phyloP scores from a whole-genome alignment of 1,284 basidiomycete species.

The Boletus hoseneyae region DNA sequence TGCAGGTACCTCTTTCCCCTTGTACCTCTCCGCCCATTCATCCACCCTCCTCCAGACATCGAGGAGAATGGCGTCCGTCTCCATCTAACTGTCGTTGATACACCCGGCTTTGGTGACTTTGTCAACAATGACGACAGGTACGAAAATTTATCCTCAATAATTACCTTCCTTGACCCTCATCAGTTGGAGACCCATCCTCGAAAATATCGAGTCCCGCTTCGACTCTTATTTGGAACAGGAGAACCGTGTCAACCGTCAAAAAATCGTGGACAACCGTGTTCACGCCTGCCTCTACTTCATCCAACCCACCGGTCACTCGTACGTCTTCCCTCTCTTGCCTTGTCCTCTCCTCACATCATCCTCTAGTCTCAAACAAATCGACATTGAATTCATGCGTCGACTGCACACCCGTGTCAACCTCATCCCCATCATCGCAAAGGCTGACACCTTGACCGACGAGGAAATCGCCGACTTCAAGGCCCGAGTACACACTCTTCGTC shows the following conservation, averaged over 20 bases:
- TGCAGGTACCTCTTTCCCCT: constrained; percentile 58
- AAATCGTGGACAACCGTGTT: constrained; percentile 85
- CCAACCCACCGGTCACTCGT: constrained; percentile 97
- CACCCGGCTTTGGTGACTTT: constrained; percentile 95
- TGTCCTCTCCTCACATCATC: constrained; percentile 9
- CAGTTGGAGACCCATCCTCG: constrained; percentile 96
- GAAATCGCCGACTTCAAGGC: constrained; percentile 91
- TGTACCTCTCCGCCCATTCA: constrained; percentile 11
- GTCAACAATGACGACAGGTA: constrained; percentile 97
- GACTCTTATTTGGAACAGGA: constrained; percentile 97
- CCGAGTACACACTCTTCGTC: constrained; percentile 50
- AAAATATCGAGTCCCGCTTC: constrained; percentile 95
- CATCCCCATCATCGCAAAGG: constrained; percentile 95
- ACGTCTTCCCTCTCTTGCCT: constrained; percentile 35
- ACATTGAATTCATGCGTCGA: constrained; percentile 96
- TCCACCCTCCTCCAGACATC: constrained; percentile 64
- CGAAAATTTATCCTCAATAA: constrained; percentile 11
- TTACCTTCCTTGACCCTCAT: constrained; percentile 15
- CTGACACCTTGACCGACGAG: constrained; percentile 95
- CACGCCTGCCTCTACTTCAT: constrained; percentile 98
- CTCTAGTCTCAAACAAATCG: constrained; percentile 86
- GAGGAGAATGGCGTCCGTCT: constrained; percentile 96
- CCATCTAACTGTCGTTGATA: constrained; percentile 96
- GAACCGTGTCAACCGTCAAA: constrained; percentile 91
- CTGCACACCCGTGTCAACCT: constrained; percentile 96